Percentiles rank a stretch among this genome's conserved stretches.
Conservation (phyloP, 1,284 basidiomycete species). For the Dichomitus squalens region DNA sequence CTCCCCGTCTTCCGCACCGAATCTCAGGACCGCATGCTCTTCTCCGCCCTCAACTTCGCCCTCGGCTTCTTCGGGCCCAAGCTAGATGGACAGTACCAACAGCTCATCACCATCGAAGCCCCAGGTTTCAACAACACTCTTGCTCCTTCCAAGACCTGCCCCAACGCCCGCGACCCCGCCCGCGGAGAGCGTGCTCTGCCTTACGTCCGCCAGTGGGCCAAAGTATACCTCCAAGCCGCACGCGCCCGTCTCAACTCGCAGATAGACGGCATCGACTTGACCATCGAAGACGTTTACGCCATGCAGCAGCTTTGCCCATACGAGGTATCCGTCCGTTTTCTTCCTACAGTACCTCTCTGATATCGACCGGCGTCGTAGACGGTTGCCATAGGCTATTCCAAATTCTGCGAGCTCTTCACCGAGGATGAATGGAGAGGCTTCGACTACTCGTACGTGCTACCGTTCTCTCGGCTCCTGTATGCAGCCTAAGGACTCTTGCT, state of each 20-base stretch:
- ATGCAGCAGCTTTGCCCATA: conserved; percentile 86
- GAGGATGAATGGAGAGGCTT: conserved; percentile 90
- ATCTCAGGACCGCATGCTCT: conserved; percentile 85
- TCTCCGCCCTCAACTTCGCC: conserved; percentile 84
- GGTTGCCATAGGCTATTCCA: conserved; percentile 86
- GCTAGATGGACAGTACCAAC: conserved; percentile 76
- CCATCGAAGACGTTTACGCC: conserved; percentile 70
- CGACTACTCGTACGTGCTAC: conserved; percentile 68
- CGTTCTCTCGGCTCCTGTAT: neutral
- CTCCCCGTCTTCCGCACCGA: conserved; percentile 88
- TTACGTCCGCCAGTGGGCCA: conserved; percentile 67
- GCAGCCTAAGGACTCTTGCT: neutral
- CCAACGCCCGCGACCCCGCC: conserved; percentile 50
- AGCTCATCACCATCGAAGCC: conserved; percentile 80
- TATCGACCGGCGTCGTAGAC: conserved; percentile 54
- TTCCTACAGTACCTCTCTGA: neutral
- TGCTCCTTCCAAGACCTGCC: conserved; percentile 74
- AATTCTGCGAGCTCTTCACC: conserved; percentile 90
- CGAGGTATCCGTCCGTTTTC: conserved; percentile 53
- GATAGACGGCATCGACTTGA: conserved; percentile 66
- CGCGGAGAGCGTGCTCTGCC: conserved; percentile 59
- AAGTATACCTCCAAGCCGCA: conserved; percentile 72
- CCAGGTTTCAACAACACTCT: conserved; percentile 80
- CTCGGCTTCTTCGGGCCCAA: conserved; percentile 89
- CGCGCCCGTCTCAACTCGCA: conserved; percentile 59